These are phyloP conservation scores for Exutisphaerella laricina DNA, from an alignment of 2,329 filamentous ascomycete species.

Conservation along the genomic window DNA sequence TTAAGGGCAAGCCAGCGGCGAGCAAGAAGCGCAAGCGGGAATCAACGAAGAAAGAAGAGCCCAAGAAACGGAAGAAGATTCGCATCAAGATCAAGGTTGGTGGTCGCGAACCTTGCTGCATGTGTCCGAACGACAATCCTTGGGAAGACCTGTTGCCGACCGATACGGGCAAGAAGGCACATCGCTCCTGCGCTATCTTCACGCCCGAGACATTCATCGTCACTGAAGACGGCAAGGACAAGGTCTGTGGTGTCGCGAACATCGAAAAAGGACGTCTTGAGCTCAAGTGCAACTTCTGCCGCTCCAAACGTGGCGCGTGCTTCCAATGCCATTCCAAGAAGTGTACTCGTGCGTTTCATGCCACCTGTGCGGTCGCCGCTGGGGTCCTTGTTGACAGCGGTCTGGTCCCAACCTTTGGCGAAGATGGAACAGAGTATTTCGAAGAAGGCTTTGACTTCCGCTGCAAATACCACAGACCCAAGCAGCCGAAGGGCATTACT, in stretches of 20 bases:
- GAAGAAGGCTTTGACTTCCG: conserved; percentile 88
- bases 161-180: conserved; percentile 79
- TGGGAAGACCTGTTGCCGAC: conserved; percentile 79
- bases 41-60: conserved; percentile 43
- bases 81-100: conserved; percentile 67
- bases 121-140: conserved; percentile 86
- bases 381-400: conserved; percentile 88
- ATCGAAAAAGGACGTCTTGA: conserved; percentile 84
- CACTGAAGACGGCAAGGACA: conserved; percentile 60
- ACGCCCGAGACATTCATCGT: conserved; percentile 89
- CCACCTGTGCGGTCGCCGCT: conserved; percentile 86
- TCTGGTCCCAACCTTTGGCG: conserved; percentile 76
- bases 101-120: conserved; percentile 72
- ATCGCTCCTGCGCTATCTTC: conserved; percentile 83
- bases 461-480: conserved; percentile 88
- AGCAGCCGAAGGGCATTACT: conserved; percentile 65
- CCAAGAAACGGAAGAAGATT: conserved; percentile 68
- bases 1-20: conserved; percentile 54
- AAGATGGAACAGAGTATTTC: conserved; percentile 88
- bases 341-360: conserved; percentile 87
- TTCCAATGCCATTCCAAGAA: conserved; percentile 96
- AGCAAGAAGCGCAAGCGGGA: conserved; percentile 64
- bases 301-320: conserved; percentile 89
- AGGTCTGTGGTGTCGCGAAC: conserved; percentile 69
- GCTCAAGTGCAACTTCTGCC: conserved; percentile 91